A percentile compares a stretch with the other conserved stretches of the same genome.
phyloP scores from a whole-genome alignment of 2,329 filamentous ascomycete species.

The Beauveria brongniartii region DNA sequence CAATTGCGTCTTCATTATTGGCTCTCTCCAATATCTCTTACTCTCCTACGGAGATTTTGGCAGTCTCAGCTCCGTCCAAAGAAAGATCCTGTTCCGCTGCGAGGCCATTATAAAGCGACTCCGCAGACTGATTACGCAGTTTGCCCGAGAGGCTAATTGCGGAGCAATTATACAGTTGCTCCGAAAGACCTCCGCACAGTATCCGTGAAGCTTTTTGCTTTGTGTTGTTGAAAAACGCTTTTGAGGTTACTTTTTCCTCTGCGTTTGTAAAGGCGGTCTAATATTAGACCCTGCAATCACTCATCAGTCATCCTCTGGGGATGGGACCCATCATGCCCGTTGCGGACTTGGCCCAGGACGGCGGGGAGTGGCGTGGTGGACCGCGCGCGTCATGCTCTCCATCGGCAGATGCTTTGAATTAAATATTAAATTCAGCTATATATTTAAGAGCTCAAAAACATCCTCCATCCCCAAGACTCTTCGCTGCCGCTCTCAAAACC shows the following conservation, averaged over 20 bases:
- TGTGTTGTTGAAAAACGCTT: background rate
- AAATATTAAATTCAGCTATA: background rate
- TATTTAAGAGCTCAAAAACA: background rate
- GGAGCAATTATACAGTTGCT: background rate
- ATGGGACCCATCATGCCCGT: background rate
- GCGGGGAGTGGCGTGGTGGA: background rate
- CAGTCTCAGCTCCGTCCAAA: background rate
- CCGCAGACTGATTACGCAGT: background rate
- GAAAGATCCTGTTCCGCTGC: background rate
- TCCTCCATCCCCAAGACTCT: no score
- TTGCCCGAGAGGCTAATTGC: background rate
- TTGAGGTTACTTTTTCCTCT: no score
- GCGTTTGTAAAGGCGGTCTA: background rate
- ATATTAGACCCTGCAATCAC: background rate
- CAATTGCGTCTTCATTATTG: background rate
- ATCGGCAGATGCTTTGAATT: background rate
- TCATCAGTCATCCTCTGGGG: background rate
- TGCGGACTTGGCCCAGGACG: conserved; percentile 1
- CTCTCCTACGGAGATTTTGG: background rate
- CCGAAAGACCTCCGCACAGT: background rate
- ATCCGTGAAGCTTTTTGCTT: background rate
- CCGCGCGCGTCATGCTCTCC: background rate
- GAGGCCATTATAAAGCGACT: background rate
- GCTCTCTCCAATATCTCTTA: background rate
- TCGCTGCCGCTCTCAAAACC: no score